A percentile compares a stretch with the other conserved stretches of the same genome.
Conservation (phyloP, 495 filamentous ascomycete genomes). For the Trichoderma erinaceum region DNA sequence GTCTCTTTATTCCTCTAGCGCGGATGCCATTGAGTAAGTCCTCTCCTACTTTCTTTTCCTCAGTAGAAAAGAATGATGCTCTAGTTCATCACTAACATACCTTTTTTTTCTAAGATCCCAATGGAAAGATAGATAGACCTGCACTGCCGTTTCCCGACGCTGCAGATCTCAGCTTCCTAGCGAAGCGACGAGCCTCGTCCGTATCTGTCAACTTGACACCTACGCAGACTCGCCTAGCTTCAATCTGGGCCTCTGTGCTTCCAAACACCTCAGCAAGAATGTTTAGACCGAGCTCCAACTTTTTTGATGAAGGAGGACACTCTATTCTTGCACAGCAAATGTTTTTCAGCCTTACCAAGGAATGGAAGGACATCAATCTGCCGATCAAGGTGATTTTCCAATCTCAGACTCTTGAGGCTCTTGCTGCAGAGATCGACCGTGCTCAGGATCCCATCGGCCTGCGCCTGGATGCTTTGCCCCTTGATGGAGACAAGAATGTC, state of each 20-base stretch:
- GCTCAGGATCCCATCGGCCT: conserved; percentile 17
- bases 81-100: background rate
- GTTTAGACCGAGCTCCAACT: conserved; percentile 47
- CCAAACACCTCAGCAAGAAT: conserved; percentile 19
- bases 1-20: conserved; percentile 48
- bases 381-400: conserved; percentile 62
- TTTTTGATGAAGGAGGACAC: conserved; percentile 74
- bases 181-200: conserved; percentile 16
- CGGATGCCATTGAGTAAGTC: conserved; percentile 60
- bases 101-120: conserved; percentile 48
- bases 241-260: conserved; percentile 45
- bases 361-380: conserved; percentile 32
- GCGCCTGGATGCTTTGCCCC: conserved; percentile 17
- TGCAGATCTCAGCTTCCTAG: conserved; percentile 20
- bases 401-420: conserved; percentile 55
- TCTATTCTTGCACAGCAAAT: conserved; percentile 70
- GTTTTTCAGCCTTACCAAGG: conserved; percentile 31
- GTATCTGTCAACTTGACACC: conserved; percentile 22
- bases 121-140: conserved; percentile 75
- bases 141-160: conserved; percentile 72
- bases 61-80: background rate
- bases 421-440: conserved; percentile 16
- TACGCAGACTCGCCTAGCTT: conserved; percentile 53
- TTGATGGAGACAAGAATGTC: conserved; percentile 12
- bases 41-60: conserved; percentile 23